phyloP scores from a whole-genome alignment of 2,329 filamentous ascomycete species.

The Neofusicoccum laricinum region DNA sequence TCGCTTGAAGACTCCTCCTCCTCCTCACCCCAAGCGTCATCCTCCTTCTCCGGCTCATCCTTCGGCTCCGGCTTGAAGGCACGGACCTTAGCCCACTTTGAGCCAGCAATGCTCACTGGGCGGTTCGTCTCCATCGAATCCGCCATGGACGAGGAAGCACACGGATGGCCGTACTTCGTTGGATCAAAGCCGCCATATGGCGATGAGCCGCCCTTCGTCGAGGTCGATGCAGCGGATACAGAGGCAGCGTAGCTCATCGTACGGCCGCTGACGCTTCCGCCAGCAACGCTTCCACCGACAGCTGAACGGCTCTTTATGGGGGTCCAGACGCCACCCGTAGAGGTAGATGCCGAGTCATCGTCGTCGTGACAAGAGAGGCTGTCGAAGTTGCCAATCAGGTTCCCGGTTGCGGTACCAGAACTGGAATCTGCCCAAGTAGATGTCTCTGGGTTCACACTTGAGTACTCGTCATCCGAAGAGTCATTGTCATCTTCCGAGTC shows the following conservation, averaged over 20 bases:
- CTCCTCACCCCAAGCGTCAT: conserved; percentile 27
- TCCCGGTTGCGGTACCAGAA: background rate
- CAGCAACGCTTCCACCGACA: background rate
- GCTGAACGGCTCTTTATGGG: background rate
- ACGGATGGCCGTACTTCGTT: conserved; percentile 23
- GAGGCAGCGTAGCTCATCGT: background rate
- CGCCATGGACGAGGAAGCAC: conserved; percentile 20
- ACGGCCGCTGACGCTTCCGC: background rate
- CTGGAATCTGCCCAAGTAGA: background rate
- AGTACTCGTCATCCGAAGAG: conserved; percentile 20
- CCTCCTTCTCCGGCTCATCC: background rate
- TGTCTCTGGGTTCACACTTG: background rate
- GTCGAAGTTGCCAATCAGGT: background rate
- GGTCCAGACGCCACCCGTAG: background rate
- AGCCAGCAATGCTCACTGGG: conserved; percentile 19
- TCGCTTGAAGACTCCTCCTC: conserved; percentile 35
- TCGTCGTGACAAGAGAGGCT: background rate
- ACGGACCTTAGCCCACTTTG: conserved; percentile 29
- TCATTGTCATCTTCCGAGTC: conserved; percentile 43
- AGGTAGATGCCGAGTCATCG: background rate
- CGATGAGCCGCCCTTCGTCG: background rate
- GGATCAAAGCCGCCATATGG: conserved; percentile 20
- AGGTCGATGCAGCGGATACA: background rate
- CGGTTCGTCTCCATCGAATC: conserved; percentile 17
- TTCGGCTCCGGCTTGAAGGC: conserved; percentile 20